Percentiles rank a stretch among this genome's conserved stretches.
Evolutionary conservation across 192 early-diverging fungal species (phyloP).

Genomic region (Entomortierella lignicola): DNA sequence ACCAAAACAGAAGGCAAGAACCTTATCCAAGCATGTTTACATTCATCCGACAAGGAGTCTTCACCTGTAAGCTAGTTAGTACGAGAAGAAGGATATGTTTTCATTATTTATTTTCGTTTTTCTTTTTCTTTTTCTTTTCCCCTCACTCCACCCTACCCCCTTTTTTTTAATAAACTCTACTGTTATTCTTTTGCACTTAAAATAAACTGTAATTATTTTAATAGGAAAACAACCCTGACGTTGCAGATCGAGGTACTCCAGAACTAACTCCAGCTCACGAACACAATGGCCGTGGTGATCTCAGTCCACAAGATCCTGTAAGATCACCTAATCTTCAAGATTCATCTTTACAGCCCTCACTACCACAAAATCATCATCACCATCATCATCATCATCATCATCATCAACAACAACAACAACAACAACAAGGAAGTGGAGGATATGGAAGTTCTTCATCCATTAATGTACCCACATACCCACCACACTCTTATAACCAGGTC

Average conservation of each 20-base stretch:
- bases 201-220: not conserved
- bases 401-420: slow-evolving; percentile 15
- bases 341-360: slow-evolving; percentile 19
- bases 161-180: too few species aligned
- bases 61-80: slow-evolving; percentile 53
- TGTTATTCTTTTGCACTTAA: not conserved
- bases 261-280: slow-evolving; percentile 1
- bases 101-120: not conserved
- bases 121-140: not conserved
- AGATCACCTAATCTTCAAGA: too few species aligned
- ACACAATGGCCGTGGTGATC: not conserved
- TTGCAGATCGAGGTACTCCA: slow-evolving; percentile 6
- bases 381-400: slow-evolving; percentile 1
- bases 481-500: slow-evolving; percentile 18
- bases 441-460: slow-evolving; percentile 45
- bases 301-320: slow-evolving; percentile 4
- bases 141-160: too few species aligned
- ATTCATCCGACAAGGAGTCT: slow-evolving; percentile 77
- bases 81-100: too few species aligned
- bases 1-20: slow-evolving; percentile 93
- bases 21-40: slow-evolving; percentile 92
- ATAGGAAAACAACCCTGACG: not conserved
- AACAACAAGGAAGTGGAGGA: slow-evolving; percentile 20
- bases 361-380: slow-evolving; percentile 17
- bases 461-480: slow-evolving; percentile 32